Percentiles rank a stretch among this genome's conserved stretches.
Conservation (phyloP, 805 yeast species). For the Hanseniaspora hatyaiensis region DNA sequence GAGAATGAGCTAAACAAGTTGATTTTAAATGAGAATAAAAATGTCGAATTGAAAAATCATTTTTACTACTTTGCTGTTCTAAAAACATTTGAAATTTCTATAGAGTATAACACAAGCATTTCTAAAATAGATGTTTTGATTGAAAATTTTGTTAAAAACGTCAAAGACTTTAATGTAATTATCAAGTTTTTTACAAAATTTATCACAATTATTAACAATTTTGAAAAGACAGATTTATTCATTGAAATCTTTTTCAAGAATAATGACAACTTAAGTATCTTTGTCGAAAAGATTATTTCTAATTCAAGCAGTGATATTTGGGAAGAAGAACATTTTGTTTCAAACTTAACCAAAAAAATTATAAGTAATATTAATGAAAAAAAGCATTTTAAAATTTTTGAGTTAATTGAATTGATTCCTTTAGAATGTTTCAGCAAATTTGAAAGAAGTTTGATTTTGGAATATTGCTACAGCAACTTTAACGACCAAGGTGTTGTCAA, state of each 20-base stretch:
- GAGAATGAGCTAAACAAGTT: not conserved
- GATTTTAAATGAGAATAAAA: not conserved
- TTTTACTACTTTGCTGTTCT: conserved; percentile 2
- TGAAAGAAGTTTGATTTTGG: not conserved
- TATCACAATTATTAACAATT: conserved; percentile 12
- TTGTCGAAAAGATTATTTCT: not conserved
- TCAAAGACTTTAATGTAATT: not conserved
- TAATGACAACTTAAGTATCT: not conserved
- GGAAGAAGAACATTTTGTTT: conserved; percentile 3
- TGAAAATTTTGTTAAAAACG: not conserved
- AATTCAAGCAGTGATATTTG: not conserved
- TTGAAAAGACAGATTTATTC: not conserved
- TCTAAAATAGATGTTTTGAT: not conserved
- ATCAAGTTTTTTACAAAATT: not conserved
- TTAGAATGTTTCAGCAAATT: conserved; percentile 1
- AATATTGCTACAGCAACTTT: not conserved
- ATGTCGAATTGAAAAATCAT: not conserved
- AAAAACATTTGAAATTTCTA: conserved; percentile 9
- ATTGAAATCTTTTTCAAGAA: not conserved
- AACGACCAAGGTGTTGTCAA: not conserved
- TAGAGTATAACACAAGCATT: conserved; percentile 2
- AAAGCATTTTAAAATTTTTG: not conserved
- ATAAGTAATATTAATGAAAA: too few relatives aligned
- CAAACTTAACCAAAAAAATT: not conserved
- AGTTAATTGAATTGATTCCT: too few relatives aligned